Base-by-base conservation (phyloP, 495 filamentous ascomycete species). In the Hypoxylon perforatum region DNA sequence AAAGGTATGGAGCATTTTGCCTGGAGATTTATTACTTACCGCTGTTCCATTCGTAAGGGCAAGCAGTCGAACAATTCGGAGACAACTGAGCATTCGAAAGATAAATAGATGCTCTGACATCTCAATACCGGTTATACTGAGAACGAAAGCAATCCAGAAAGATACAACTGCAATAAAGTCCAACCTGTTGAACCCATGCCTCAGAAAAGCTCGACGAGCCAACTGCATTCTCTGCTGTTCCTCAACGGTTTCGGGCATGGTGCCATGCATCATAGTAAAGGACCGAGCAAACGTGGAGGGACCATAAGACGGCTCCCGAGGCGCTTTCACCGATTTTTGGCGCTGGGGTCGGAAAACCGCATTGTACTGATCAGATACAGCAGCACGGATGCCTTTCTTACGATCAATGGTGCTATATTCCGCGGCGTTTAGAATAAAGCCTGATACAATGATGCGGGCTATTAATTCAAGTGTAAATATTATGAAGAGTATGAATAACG, bases 161-260 rank as follows among this genome's bases (percentile, higher is more conserved):
- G 94, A 89, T n/a, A 94, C 83, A n/a, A 99, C 90, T 4, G 95
- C 96, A 33, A 99, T 79, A 78, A 98, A 97, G 76, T 99, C 95
- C 3, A 98, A 83, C 56, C 95, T 87, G 75, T 97, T 98, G 80
- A 98, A 98, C 9, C 90, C 91, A 71, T 99, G 95, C 25, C 95
- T 88, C 50, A 99, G 82, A 75, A 97, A 98, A 4, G 95, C 95
- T 57, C 95, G 88, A 58, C 93, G 88, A 28, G 95, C 95, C 55
- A 99, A 85, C 52, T 94, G 87, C 56, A 89, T 78, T 50, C 94
- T 91, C 72, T 92, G 90, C 71, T 92, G 91, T 63, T 97, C 91
- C 49, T 93, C 85, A 53, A 88, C 82, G 57, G 92, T 87, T 41
- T 87, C 86, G 15, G 82, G 83, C 38, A 79, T 71, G 75, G 63